phyloP scores from a whole-genome alignment of 768 basidiomycete species.

The Chalciporus sphaerocephalus region DNA sequence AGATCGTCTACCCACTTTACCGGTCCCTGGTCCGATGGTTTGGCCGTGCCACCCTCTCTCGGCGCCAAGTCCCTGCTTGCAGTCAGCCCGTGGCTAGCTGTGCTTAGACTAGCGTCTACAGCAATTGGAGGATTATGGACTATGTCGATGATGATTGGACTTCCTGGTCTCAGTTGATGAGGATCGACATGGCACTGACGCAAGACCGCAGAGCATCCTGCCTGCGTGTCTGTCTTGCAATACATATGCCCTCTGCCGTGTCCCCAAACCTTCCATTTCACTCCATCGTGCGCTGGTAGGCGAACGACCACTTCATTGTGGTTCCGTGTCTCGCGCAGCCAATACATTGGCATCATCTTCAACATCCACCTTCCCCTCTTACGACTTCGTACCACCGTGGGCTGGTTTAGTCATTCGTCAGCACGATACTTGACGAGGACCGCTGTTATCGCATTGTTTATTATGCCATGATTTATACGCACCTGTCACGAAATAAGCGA shows the following conservation, averaged over 20 bases:
- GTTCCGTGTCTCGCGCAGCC: slow-evolving; percentile 77
- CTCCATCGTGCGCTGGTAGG: slow-evolving; percentile 57
- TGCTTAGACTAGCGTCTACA: slow-evolving; percentile 13
- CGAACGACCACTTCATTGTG: slow-evolving; percentile 80
- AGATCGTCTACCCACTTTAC: slow-evolving; percentile 16
- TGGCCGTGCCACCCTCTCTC: slow-evolving; percentile 54
- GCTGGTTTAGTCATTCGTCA: slow-evolving; percentile 24
- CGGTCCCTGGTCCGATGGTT: slow-evolving; percentile 31
- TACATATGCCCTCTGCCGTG: slow-evolving; percentile 35
- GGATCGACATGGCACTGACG: slow-evolving; percentile 57
- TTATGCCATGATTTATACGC: slow-evolving; percentile 41
- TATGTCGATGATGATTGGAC: slow-evolving; percentile 47
- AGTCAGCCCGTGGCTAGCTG: slow-evolving; percentile 41
- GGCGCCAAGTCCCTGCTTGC: slow-evolving; percentile 22
- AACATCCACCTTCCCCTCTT: slow-evolving; percentile 25
- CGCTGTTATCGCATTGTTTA: slow-evolving; percentile 36
- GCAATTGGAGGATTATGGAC: slow-evolving; percentile 31
- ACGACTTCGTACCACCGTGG: slow-evolving; percentile 16
- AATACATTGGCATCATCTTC: slow-evolving; percentile 61
- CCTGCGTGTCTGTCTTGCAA: slow-evolving; percentile 47
- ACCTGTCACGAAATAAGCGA: slow-evolving; percentile 32
- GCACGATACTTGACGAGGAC: slow-evolving; percentile 23
- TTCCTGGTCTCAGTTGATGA: slow-evolving; percentile 49
- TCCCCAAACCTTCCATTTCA: slow-evolving; percentile 47
- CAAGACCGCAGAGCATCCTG: slow-evolving; percentile 61